Evolutionary conservation across 73 alveolate species (phyloP).

Genomic region (Paramecium octaurelia): DNA sequence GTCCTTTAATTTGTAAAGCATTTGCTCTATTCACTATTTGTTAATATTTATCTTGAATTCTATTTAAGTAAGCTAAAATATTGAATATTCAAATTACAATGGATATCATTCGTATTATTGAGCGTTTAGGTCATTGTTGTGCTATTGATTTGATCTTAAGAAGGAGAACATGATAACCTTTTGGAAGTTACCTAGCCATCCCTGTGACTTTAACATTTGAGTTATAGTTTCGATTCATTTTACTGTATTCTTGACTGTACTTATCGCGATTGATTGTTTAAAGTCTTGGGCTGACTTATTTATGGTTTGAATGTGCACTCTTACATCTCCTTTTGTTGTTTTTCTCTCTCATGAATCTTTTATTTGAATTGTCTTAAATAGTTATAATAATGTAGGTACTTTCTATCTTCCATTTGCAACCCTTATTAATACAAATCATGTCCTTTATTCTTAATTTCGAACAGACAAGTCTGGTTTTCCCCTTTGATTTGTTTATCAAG

Average conservation of each 20-base stretch:
- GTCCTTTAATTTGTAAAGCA: neutral
- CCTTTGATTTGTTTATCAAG: neutral
- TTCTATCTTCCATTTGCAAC: neutral
- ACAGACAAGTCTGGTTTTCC: neutral
- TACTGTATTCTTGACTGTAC: neutral
- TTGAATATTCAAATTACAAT: neutral
- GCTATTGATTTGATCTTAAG: neutral
- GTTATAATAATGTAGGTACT: neutral
- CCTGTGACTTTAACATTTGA: neutral
- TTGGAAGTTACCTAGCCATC: neutral
- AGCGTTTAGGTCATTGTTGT: neutral
- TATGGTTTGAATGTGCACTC: neutral
- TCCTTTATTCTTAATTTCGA: neutral
- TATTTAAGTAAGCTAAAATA: neutral
- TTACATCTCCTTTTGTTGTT: neutral
- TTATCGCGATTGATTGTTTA: neutral
- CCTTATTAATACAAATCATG: slow-evolving; percentile 1
- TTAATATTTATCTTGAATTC: neutral
- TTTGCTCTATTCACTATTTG: neutral
- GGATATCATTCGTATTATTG: neutral
- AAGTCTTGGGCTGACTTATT: neutral
- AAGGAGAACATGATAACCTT: neutral
- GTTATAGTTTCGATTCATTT: neutral
- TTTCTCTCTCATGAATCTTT: neutral
- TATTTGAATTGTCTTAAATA: neutral